Conservation (phyloP, 2,329 filamentous ascomycete genomes). For the Xylaria arbuscula region DNA sequence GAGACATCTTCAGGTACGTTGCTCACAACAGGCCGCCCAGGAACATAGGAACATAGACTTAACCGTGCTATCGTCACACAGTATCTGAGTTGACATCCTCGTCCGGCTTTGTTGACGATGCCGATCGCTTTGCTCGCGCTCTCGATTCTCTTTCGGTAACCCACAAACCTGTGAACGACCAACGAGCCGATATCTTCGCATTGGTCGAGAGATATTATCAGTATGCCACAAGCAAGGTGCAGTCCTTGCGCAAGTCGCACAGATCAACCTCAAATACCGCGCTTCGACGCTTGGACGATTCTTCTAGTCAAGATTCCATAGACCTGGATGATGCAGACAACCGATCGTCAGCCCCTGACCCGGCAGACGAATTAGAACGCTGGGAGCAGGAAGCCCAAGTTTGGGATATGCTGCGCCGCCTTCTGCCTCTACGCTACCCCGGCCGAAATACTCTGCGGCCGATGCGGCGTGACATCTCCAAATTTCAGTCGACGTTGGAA, state of each 20-base stretch:
- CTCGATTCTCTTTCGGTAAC: constrained; percentile 78
- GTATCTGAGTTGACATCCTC: constrained; percentile 38
- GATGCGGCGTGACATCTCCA: constrained; percentile 49
- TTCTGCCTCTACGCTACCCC: constrained; percentile 76
- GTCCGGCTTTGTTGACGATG: constrained; percentile 66
- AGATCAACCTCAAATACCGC: constrained; percentile 50
- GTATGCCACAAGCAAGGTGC: constrained; percentile 61
- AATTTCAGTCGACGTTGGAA: constrained; percentile 46
- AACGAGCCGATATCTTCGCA: constrained; percentile 73
- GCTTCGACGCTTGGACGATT: constrained; percentile 49
- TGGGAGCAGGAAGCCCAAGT: constrained; percentile 89
- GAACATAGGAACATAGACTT: neutral
- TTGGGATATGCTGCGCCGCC: constrained; percentile 84
- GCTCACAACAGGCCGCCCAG: neutral
- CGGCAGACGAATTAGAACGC: constrained; percentile 63
- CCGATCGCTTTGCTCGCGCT: constrained; percentile 85
- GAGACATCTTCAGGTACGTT: constrained; percentile 40
- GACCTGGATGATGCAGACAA: constrained; percentile 65
- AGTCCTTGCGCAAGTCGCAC: constrained; percentile 57
- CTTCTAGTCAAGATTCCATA: constrained; percentile 61
- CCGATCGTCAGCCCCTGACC: constrained; percentile 44
- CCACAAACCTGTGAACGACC: constrained; percentile 61
- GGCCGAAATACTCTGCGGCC: constrained; percentile 53
- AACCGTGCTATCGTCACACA: constrained; percentile 35
- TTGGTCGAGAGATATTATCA: constrained; percentile 74